Percentiles rank a stretch among this genome's conserved stretches.
Conservation (phyloP, 768 basidiomycete genomes). For the Termitomyces sp. region DNA sequence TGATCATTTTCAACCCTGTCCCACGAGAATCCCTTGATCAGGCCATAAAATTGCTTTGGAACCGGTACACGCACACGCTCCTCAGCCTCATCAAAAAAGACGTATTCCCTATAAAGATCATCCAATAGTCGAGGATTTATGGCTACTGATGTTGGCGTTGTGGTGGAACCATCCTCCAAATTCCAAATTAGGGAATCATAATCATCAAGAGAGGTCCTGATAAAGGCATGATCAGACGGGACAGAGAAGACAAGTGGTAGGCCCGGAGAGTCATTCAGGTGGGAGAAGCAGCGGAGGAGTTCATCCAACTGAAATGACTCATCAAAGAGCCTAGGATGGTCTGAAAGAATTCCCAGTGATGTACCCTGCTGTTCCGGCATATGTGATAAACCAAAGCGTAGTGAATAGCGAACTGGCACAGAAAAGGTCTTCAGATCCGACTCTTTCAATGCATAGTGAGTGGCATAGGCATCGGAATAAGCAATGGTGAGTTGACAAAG, state of each 20-base stretch:
- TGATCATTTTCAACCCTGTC: too few relatives aligned
- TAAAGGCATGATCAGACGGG: neutral
- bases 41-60: too few relatives aligned
- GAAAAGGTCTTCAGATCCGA: neutral
- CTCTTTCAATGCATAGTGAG: neutral
- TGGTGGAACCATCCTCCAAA: neutral
- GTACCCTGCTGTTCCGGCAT: neutral
- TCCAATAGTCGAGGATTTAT: accelerated
- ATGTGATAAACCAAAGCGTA: neutral
- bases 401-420: neutral
- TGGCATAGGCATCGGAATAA: neutral
- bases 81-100: too few relatives aligned
- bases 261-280: accelerated
- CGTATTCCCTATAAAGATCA: too few relatives aligned
- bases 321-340: neutral
- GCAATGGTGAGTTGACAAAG: neutral
- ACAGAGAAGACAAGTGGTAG: neutral
- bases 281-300: neutral
- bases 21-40: too few relatives aligned
- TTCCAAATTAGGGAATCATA: neutral
- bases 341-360: neutral
- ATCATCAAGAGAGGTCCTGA: neutral
- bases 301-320: neutral
- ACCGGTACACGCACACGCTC: too few relatives aligned
- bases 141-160: neutral